Percentiles rank a stretch among this genome's conserved stretches.
Evolutionary conservation across 306 rosid species (phyloP).

Genomic region (Astragalus glycyphyllos): DNA sequence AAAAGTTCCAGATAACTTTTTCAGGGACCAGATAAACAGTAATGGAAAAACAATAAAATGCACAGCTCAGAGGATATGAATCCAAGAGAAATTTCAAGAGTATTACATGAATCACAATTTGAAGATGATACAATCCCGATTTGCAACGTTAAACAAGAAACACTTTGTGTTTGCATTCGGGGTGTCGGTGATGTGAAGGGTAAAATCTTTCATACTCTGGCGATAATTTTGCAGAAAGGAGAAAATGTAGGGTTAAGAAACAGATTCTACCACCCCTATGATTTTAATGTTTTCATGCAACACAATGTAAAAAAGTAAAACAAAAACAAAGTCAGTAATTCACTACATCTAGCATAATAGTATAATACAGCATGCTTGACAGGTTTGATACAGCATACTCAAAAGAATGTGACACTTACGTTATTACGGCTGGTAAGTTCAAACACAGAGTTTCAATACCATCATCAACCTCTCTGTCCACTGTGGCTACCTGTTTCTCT

Average conservation of each 20-base stretch:
- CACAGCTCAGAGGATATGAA: too few species aligned
- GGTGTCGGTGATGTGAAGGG: neutral
- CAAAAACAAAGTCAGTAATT: neutral
- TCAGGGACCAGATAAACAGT: too few species aligned
- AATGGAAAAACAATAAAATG: too few species aligned
- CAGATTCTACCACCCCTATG: neutral
- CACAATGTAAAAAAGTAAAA: slow-evolving; percentile 1
- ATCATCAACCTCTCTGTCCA: slow-evolving; percentile 92
- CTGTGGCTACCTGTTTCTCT: slow-evolving; percentile 76
- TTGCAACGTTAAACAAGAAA: slow-evolving; percentile 1
- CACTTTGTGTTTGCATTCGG: slow-evolving; percentile 14
- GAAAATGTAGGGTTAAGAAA: neutral
- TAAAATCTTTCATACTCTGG: neutral
- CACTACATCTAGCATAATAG: slow-evolving; percentile 17
- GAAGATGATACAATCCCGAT: neutral
- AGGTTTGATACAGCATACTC: slow-evolving; percentile 3
- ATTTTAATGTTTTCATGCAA: neutral
- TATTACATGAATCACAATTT: neutral
- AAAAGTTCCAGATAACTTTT: too few species aligned
- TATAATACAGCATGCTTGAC: neutral
- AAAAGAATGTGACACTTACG: slow-evolving; percentile 60
- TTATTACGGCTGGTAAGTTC: slow-evolving; percentile 92
- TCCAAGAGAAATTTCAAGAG: slow-evolving; percentile 13
- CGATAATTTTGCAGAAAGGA: neutral
- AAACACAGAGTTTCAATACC: slow-evolving; percentile 83